Evolutionary conservation across 305 asterid genomes (phyloP).

Genomic region (Caryopteris hybrid): DNA sequence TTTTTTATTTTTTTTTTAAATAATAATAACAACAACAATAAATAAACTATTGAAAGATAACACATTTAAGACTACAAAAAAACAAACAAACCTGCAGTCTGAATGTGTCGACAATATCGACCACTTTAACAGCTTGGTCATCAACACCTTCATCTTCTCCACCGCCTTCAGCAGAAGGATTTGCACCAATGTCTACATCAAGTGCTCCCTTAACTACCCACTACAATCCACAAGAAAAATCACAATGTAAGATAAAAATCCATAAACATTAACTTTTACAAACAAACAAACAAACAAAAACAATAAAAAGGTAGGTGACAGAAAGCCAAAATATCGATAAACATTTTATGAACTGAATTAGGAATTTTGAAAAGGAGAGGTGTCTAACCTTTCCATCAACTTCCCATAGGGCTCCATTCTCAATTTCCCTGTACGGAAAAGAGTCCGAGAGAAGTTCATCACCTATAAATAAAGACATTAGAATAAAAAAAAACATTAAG

Average conservation of each 20-base stretch:
- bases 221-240: slow-evolving; percentile 23
- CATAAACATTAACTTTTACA: slow-evolving; percentile 31
- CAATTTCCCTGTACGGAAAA: slow-evolving; percentile 62
- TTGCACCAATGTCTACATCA: slow-evolving; percentile 77
- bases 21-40: neutral
- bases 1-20: too few species aligned
- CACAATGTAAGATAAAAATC: neutral
- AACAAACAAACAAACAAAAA: neutral
- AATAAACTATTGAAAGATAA: too few species aligned
- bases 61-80: neutral
- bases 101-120: slow-evolving; percentile 65
- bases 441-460: slow-evolving; percentile 92
- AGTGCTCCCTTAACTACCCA: slow-evolving; percentile 70
- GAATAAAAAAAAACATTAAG: too few species aligned
- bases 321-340: neutral
- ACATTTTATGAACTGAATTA: neutral
- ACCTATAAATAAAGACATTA: slow-evolving; percentile 28
- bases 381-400: slow-evolving; percentile 63
- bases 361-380: neutral
- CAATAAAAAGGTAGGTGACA: too few species aligned
- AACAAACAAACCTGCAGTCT: too few species aligned
- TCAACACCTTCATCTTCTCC: slow-evolving; percentile 73
- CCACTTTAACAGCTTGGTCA: slow-evolving; percentile 61
- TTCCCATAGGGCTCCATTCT: slow-evolving; percentile 74
- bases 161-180: slow-evolving; percentile 86